Base-by-base conservation (phyloP, 371 early-diverging fungal genomes). In the Umbelopsis sp. region DNA sequence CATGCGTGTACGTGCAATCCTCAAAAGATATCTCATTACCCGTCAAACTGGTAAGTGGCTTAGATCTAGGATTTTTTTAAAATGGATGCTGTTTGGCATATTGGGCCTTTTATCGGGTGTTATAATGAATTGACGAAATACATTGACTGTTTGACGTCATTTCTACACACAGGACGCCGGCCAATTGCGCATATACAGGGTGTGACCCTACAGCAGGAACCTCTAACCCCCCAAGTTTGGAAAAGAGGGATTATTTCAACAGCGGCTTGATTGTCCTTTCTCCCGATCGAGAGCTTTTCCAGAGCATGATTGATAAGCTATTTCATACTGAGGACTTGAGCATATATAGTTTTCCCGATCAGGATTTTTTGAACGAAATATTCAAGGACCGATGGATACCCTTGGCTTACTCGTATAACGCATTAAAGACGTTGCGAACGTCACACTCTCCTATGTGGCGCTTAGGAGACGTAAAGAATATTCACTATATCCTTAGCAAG, bases 1-100 rank as follows among this genome's bases (percentile, higher is more conserved):
- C 78, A 81, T 68, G 86, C 84, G 11, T 86, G 86, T 66, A 76
- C 79, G 2, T 86, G 86, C 65, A 86, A 86, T 63, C 81, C 81
- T 20, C 67, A 71, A 38, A 75, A 75, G 37, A 78, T 74, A 11
- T 38, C 63, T 25, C 67, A 72, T 18, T 85, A 85, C 71, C 85
- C 85, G 18, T 46, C 70, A 18, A 52, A 72, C 29, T 85, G 86
- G 85, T 83, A 66, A 53, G 71, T 53, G 11, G 16, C 44, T 24
- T 24, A 51, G 29, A 41, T 16, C 2, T 51, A 22, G 11, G 29
- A 25, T 8, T 29, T 29, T 29, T 29, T 29, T 29, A 3, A 29
- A 2, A 10, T 22, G 22, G 29, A 29, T 29, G 29, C 29, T 29
- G 29, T 29, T 6, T 51, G 18, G 12, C 18, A 57, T 4, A 12